Base-by-base conservation (phyloP, 2,329 filamentous ascomycete genomes). In the Cercospora janseana region DNA sequence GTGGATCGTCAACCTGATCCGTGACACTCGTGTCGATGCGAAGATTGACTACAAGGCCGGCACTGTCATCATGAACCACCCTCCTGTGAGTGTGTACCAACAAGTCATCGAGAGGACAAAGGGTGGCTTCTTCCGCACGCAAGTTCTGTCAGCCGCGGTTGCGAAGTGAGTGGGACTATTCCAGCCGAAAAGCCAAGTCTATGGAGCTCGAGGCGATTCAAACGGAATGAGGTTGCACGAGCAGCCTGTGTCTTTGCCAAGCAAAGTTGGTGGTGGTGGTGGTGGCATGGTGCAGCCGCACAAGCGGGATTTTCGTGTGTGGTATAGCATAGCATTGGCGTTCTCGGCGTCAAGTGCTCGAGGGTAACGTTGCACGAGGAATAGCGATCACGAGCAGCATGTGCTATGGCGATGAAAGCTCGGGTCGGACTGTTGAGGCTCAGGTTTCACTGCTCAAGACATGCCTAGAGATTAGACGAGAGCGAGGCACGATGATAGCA, bases 1-100 rank as follows among this genome's bases (percentile, higher is more conserved):
- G 79, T 98, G 93, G 93, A 98, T 98, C 67, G 93, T 98, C 64
- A 98, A 98, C 78, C 81, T 98, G 59, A 98, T 98, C 74, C 86
- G 93, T 58, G 93, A 98, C 75, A 98, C 93, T 18, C 83, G 91
- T 57, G 87, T 98, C 57, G 93, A 98, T 69, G 93, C 93, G 66
- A 98, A 98, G 83, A 97, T 97, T 69, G 93, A 98, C 76, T 96
- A 95, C 77, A 89, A 97, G 78, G 88, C 95, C 75, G 93, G 93
- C 68, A 97, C 93, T 47, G 93, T 98, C 46, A 84, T 97, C 63
- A 98, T 98, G 92, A 97, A 98, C 79, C 93, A 98, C 76, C 93
- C 92, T 44, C 92, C 93, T 56, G 93, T 94, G 77, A 95, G 90
- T 58, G 92, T 98, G 61, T 97, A 98, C 75, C 92, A 96, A 77